These are phyloP conservation scores for Moelleriella libera DNA, from an alignment of 2,329 filamentous ascomycete genomes.

Conservation along the genomic window DNA sequence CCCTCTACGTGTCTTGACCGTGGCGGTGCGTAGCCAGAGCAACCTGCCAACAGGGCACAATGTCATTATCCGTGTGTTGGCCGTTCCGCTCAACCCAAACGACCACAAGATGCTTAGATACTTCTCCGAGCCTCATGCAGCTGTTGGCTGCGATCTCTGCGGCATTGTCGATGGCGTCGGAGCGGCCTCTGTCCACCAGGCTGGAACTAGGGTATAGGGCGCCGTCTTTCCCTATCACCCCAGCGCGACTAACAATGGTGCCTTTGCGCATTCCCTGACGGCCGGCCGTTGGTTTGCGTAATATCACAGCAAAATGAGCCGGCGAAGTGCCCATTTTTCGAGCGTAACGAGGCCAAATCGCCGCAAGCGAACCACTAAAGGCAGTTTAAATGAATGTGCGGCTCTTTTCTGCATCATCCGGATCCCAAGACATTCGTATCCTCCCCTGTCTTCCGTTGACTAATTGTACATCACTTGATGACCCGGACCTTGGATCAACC, in stretches of 20 bases:
- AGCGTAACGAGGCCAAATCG: no score
- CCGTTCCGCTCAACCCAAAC: slow-evolving; percentile 13
- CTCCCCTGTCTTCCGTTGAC: no score
- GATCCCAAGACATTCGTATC: no score
- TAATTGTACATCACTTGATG: no score
- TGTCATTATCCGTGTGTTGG: slow-evolving; percentile 8
- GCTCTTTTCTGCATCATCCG: no score
- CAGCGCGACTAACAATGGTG: background rate
- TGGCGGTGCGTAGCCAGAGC: background rate
- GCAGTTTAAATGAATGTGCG: no score
- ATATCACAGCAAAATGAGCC: no score
- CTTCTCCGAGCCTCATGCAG: slow-evolving; percentile 5
- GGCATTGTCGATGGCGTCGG: slow-evolving; percentile 7
- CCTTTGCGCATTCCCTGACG: background rate
- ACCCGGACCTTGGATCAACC: no score
- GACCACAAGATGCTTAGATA: slow-evolving; percentile 13
- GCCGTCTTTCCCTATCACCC: background rate
- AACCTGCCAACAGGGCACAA: slow-evolving; percentile 1
- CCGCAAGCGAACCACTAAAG: no score
- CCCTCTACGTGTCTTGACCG: background rate
- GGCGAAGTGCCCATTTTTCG: no score
- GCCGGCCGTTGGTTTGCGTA: no score
- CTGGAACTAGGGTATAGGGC: background rate
- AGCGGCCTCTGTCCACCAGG: background rate
- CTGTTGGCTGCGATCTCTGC: slow-evolving; percentile 11